Conservation (phyloP, 2,329 filamentous ascomycete species). For the Orbilia ellipsospora region DNA sequence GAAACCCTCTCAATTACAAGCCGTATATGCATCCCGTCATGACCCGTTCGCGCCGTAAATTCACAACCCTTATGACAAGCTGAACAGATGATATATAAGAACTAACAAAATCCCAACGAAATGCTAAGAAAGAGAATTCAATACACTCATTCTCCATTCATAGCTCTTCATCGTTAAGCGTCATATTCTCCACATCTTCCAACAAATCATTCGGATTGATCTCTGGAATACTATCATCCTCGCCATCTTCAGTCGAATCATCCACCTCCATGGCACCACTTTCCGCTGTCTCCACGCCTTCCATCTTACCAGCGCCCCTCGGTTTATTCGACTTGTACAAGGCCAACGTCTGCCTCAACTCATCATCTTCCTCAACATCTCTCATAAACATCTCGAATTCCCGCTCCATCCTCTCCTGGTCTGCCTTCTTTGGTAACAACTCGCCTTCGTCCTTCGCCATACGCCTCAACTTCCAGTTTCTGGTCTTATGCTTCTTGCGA, state of each 20-base stretch:
- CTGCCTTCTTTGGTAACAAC: conserved; percentile 83
- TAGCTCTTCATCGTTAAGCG: conserved; percentile 56
- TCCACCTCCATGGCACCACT: conserved; percentile 68
- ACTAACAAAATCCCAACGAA: not conserved
- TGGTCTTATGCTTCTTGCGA: conserved; percentile 81
- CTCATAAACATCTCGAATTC: conserved; percentile 98
- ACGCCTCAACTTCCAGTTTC: conserved; percentile 94
- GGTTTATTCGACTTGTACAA: conserved; percentile 78
- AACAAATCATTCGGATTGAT: conserved; percentile 73
- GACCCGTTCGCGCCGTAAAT: conserved; percentile 47
- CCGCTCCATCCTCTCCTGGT: conserved; percentile 86
- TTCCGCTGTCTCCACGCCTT: conserved; percentile 63
- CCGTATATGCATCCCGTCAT: conserved; percentile 24
- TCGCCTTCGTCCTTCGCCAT: conserved; percentile 92
- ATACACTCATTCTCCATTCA: not conserved
- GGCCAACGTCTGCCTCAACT: conserved; percentile 83
- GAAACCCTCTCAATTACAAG: conserved; percentile 11
- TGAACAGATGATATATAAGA: conserved; percentile 18
- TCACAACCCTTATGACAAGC: conserved; percentile 19
- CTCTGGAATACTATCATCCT: conserved; percentile 72
- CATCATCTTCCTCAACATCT: conserved; percentile 94
- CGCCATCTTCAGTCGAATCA: conserved; percentile 67
- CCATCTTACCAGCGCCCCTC: conserved; percentile 64
- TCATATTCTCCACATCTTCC: conserved; percentile 58
- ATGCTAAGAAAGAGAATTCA: not conserved